Evolutionary conservation across 768 basidiomycete species (phyloP).

Genomic region (Dentipellis fragilis): DNA sequence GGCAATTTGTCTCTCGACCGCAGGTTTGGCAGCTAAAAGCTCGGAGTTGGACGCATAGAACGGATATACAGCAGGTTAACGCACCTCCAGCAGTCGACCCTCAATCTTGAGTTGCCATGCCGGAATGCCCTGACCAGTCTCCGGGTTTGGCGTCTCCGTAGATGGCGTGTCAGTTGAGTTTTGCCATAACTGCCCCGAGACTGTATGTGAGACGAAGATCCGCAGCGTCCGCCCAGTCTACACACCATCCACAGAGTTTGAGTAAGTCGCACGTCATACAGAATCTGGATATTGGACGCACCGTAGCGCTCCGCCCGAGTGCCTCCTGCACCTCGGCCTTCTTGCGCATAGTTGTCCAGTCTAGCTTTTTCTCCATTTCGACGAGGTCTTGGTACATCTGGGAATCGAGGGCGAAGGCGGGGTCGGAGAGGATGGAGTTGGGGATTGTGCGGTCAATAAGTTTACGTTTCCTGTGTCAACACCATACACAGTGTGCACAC

Average conservation of each 20-base stretch:
- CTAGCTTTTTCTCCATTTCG: conserved; percentile 83
- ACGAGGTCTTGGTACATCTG: conserved; percentile 79
- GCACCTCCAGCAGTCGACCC: conserved; percentile 74
- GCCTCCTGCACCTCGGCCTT: conserved; percentile 86
- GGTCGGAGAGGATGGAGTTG: conserved; percentile 61
- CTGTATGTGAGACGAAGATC: conserved; percentile 81
- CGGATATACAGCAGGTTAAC: conserved; percentile 13
- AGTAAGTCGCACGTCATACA: not conserved
- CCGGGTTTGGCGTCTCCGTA: conserved; percentile 43
- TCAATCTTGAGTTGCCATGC: conserved; percentile 86
- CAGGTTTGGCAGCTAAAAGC: conserved; percentile 43
- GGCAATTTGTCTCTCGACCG: conserved; percentile 51
- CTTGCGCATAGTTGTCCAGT: conserved; percentile 93
- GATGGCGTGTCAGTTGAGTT: conserved; percentile 22
- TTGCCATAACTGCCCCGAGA: conserved; percentile 83
- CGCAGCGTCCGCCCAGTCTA: conserved; percentile 79
- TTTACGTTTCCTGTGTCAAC: conserved; percentile 51
- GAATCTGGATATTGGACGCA: conserved; percentile 22
- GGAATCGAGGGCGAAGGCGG: conserved; percentile 73
- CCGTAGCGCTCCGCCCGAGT: conserved; percentile 62
- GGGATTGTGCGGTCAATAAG: conserved; percentile 74
- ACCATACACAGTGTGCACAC: not conserved
- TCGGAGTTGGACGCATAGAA: not conserved
- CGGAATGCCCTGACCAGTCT: conserved; percentile 83
- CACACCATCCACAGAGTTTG: not conserved